Conservation (phyloP, 1,139 yeast species). For the Saccharomyces hybrid region DNA sequence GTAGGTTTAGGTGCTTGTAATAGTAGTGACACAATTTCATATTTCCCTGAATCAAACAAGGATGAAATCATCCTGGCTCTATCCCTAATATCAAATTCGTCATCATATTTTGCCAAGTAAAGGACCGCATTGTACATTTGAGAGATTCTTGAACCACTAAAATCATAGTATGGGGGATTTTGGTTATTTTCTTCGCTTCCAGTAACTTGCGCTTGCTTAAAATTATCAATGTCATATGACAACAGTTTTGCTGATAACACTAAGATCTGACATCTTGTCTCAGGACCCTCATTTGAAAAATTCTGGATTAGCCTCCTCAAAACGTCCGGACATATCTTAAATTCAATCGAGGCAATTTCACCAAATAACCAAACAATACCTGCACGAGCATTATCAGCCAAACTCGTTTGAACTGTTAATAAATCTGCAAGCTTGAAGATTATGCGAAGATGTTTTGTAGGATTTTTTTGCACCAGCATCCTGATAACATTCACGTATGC, state of each 20-base stretch:
- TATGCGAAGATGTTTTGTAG: constrained; percentile 37
- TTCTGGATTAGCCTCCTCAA: constrained; percentile 50
- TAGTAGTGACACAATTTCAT: constrained; percentile 63
- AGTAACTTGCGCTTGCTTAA: constrained; percentile 17
- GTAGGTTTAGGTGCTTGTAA: constrained; percentile 76
- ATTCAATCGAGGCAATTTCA: constrained; percentile 50
- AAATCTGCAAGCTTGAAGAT: constrained; percentile 37
- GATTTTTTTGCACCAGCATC: constrained; percentile 59
- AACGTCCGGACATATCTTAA: constrained; percentile 70
- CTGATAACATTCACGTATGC: constrained; percentile 66
- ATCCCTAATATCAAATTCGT: constrained; percentile 74
- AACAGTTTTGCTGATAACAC: constrained; percentile 68
- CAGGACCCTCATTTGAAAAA: constrained; percentile 49
- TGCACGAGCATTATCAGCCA: constrained; percentile 53
- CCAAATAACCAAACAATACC: constrained; percentile 90
- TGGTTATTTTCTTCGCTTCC: constrained; percentile 8
- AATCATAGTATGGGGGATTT: constrained; percentile 24
- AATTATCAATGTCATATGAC: constrained; percentile 44
- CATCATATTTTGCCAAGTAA: constrained; percentile 66
- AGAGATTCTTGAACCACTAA: constrained; percentile 38
- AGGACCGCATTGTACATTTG: constrained; percentile 57
- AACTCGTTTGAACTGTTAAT: constrained; percentile 12
- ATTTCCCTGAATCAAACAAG: constrained; percentile 37
- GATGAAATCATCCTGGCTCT: constrained; percentile 67
- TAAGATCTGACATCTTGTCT: constrained; percentile 64